Evolutionary conservation across 352 stramenopile species (phyloP).

Genomic region (Thraustochytrium sp.): DNA sequence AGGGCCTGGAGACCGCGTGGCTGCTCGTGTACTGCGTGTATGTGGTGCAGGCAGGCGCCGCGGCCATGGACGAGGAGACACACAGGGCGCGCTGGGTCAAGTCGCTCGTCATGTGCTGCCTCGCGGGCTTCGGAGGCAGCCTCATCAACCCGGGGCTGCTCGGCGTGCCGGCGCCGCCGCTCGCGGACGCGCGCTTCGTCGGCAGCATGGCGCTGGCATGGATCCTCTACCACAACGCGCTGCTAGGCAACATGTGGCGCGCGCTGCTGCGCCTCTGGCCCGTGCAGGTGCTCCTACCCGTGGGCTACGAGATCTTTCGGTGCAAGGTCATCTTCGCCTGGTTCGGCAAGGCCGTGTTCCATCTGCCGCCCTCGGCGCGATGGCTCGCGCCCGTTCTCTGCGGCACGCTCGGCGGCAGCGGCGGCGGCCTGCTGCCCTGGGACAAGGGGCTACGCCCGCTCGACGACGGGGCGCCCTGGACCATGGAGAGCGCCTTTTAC

Average conservation of each 20-base stretch:
- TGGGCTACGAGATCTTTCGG: background rate
- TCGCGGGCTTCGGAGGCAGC: background rate
- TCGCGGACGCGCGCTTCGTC: background rate
- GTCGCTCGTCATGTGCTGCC: background rate
- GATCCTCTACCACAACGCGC: background rate
- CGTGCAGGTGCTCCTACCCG: background rate
- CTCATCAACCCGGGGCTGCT: constrained; percentile 15
- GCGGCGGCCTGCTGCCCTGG: constrained; percentile 60
- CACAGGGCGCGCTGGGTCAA: background rate
- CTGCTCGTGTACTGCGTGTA: background rate
- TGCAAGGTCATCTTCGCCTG: background rate
- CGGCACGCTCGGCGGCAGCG: constrained; percentile 59
- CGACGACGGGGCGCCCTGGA: constrained; percentile 53
- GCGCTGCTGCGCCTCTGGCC: background rate
- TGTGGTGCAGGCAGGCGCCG: background rate
- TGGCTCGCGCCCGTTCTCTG: constrained; percentile 61
- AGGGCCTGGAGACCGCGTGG: background rate
- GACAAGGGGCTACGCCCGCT: constrained; percentile 63
- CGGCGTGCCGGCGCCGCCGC: background rate
- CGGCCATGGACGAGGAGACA: background rate
- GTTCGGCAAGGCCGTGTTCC: background rate
- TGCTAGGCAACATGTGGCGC: background rate
- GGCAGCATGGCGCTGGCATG: background rate
- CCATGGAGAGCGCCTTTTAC: constrained; percentile 57
- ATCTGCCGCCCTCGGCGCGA: constrained; percentile 47